A percentile compares a stretch with the other conserved stretches of the same genome.
phyloP scores from a whole-genome alignment of 2,329 filamentous ascomycete genomes.

The Phoma sp. region DNA sequence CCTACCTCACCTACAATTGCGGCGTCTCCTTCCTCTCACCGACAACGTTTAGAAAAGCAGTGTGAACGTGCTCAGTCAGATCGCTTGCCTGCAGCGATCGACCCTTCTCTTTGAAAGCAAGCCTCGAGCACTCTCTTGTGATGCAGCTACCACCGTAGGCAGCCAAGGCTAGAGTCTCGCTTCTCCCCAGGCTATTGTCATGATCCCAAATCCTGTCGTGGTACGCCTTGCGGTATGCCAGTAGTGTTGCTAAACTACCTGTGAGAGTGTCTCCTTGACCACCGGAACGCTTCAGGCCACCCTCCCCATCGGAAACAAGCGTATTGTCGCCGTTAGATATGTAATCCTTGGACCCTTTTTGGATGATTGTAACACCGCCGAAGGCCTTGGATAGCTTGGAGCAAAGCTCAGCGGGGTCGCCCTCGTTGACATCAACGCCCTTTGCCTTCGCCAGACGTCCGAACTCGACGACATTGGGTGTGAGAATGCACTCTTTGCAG shows the following conservation, averaged over 20 bases:
- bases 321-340: constrained; percentile 82
- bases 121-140: constrained; percentile 86
- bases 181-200: constrained; percentile 61
- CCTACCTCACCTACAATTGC: constrained; percentile 31
- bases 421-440: constrained; percentile 67
- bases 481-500: constrained; percentile 85
- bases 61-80: constrained; percentile 87
- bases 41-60: constrained; percentile 80
- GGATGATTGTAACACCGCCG: constrained; percentile 87
- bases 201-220: constrained; percentile 80
- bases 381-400: constrained; percentile 76
- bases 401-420: constrained; percentile 65
- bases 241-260: constrained; percentile 83
- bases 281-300: constrained; percentile 87
- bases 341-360: constrained; percentile 84
- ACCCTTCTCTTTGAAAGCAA: constrained; percentile 86
- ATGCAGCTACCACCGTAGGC: constrained; percentile 88
- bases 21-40: constrained; percentile 64
- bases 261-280: constrained; percentile 97
- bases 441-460: constrained; percentile 78
- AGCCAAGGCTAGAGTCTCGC: constrained; percentile 73
- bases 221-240: constrained; percentile 90
- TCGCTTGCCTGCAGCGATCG: constrained; percentile 91
- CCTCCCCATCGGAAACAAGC: constrained; percentile 77
- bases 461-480: constrained; percentile 96